Percentiles rank a stretch among this genome's conserved stretches.
These are phyloP conservation scores for Hanseniaspora lindneri DNA, from an alignment of 805 yeast species.

Conservation along the genomic window DNA sequence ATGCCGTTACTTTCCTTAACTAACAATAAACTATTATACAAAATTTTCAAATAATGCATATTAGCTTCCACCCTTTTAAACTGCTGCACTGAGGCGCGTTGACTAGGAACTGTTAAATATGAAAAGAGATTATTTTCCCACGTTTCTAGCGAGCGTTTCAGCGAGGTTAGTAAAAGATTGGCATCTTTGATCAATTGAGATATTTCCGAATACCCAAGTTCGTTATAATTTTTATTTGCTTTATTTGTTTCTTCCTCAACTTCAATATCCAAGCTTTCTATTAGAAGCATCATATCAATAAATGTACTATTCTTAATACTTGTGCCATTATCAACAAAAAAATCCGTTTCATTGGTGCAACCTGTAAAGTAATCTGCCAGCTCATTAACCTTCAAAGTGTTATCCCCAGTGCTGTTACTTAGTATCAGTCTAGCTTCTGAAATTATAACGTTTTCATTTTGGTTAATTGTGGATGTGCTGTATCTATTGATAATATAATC, in stretches of 20 bases:
- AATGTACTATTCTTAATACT: not conserved
- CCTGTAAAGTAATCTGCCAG: not conserved
- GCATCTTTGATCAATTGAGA: not conserved
- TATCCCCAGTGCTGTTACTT: not conserved
- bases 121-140: constrained; percentile 13
- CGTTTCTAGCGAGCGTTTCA: constrained; percentile 1
- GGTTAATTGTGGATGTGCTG: not conserved
- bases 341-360: not conserved
- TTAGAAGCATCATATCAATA: no score
- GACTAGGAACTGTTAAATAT: constrained; percentile 1
- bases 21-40: not conserved
- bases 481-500: constrained; percentile 9
- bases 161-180: constrained; percentile 1
- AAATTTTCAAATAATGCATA: constrained; percentile 1
- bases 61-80: constrained; percentile 6
- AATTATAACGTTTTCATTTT: not conserved
- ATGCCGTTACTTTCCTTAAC: not conserved
- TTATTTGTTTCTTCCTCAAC: not conserved
- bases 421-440: not conserved
- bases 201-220: not conserved
- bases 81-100: constrained; percentile 7
- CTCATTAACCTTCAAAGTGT: not conserved
- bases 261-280: no score
- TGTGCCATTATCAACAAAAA: not conserved
- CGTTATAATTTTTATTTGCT: not conserved